A percentile compares a stretch with the other conserved stretches of the same genome.
Evolutionary conservation across 202 grass and related monocot species (phyloP).

Genomic region (Carex sylvatica): DNA sequence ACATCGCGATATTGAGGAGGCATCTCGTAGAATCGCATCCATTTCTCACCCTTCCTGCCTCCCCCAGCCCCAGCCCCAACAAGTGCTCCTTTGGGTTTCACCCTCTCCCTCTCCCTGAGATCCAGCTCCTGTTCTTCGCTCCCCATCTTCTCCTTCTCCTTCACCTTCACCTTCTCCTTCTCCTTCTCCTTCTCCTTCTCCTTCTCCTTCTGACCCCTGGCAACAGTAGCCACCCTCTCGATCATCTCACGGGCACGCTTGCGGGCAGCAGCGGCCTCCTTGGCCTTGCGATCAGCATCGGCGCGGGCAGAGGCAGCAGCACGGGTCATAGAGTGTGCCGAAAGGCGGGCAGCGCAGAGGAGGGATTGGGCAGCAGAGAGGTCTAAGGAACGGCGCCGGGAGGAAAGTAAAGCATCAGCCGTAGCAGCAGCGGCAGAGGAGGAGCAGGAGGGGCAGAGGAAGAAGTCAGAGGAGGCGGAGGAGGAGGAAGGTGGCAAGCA

Average conservation of each 20-base stretch:
- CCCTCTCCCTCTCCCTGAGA: background rate
- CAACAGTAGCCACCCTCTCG: slow-evolving; percentile 41
- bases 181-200: slow-evolving; percentile 33
- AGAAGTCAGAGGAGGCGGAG: slow-evolving; percentile 18
- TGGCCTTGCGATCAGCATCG: slow-evolving; percentile 52
- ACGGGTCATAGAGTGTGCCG: slow-evolving; percentile 50
- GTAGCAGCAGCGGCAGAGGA: slow-evolving; percentile 27
- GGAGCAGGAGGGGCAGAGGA: slow-evolving; percentile 66
- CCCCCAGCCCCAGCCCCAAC: background rate
- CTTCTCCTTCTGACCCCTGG: slow-evolving; percentile 29
- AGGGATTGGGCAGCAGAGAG: slow-evolving; percentile 40
- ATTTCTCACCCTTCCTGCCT: background rate
- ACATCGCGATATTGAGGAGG: background rate
- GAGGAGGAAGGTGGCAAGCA: slow-evolving; percentile 38
- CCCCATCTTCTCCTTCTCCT: slow-evolving; percentile 32
- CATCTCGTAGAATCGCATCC: slow-evolving; percentile 14
- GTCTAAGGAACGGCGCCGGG: slow-evolving; percentile 22
- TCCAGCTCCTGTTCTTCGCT: background rate
- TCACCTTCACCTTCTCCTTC: too few species aligned
- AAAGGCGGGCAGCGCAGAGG: slow-evolving; percentile 55
- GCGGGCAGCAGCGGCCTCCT: slow-evolving; percentile 53
- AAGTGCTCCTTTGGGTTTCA: background rate
- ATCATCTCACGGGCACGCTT: slow-evolving; percentile 63
- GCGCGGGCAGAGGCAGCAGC: slow-evolving; percentile 40
- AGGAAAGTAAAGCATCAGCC: slow-evolving; percentile 20